Base-by-base conservation (phyloP, 2,329 filamentous ascomycete species). In the Fusarium miscanthi region DNA sequence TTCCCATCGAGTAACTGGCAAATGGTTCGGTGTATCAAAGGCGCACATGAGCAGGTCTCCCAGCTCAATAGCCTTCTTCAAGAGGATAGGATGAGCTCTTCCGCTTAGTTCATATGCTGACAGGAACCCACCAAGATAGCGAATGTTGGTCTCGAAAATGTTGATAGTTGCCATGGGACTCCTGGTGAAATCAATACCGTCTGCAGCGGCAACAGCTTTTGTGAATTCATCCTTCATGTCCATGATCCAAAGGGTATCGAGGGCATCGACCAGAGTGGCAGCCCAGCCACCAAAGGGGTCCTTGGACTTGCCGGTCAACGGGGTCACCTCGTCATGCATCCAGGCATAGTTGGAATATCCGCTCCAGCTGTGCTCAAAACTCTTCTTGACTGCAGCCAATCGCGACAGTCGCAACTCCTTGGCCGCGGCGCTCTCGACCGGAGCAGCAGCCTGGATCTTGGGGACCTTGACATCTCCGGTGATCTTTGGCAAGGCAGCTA, bases 201-300 rank as follows among this genome's bases (percentile, higher is more conserved):
- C 81, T 19, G 89, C 86, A 7, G 87, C 88, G 58, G 85, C 81
- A 9, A 90, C 88, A 12, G 90, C 90, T 68, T 87, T 84, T 35
- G 87, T 85, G 74, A 93, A 93, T 63, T 93, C 90, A 3, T 87
- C 83, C 74, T 87, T 86, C 79, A 92, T 77, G 10, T 86, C 90
- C 87, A 93, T 89, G 65, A 93, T 91, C 90, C 90, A 93, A 17
- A 93, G 81, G 23, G 89, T 90, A 77, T 93, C 91, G 59, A 92
- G 83, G 13, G 87, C 82, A 77, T 91, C 90, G 38, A 91, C 88
- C 69, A 91, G 80, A 7, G 89, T 91, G 4, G 90, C 90, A 27
- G 87, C 88, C 89, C 89, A 92, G 21, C 90, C 90, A 30, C 88
- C 88, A 79, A 90, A 91, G 27, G 87, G 85, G 72, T 91, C 85